These are phyloP conservation scores for Pseudophaeomoniella oleicola DNA, from an alignment of 2,329 filamentous ascomycete genomes.

Conservation along the genomic window DNA sequence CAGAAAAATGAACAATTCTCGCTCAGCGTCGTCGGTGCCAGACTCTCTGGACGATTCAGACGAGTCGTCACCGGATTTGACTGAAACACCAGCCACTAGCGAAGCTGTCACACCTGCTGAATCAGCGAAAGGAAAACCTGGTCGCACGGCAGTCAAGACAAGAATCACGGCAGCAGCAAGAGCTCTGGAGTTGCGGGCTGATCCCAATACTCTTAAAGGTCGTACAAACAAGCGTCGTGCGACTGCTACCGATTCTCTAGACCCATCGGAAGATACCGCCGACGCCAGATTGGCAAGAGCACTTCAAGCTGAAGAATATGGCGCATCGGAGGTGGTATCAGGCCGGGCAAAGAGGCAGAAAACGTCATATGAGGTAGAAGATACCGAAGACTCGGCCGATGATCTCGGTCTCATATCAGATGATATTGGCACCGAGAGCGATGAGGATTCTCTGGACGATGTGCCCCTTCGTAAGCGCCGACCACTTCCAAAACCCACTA, in stretches of 20 bases:
- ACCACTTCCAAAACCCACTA: neutral
- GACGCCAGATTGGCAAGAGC: constrained; percentile 40
- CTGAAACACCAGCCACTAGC: constrained; percentile 49
- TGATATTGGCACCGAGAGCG: constrained; percentile 1
- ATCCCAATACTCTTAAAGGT: constrained; percentile 35
- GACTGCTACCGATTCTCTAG: constrained; percentile 22
- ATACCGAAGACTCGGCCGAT: constrained; percentile 8
- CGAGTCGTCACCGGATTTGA: constrained; percentile 16
- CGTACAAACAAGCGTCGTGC: constrained; percentile 6
- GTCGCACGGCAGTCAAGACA: constrained; percentile 1
- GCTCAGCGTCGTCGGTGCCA: constrained; percentile 25
- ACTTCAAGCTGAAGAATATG: constrained; percentile 43
- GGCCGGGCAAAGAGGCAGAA: constrained; percentile 20
- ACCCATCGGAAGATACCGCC: constrained; percentile 18
- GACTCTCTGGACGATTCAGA: constrained; percentile 28
- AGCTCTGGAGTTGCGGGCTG: constrained; percentile 28
- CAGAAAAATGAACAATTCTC: constrained; percentile 13
- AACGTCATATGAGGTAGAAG: constrained; percentile 12
- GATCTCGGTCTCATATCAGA: constrained; percentile 3
- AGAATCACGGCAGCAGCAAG: constrained; percentile 29
- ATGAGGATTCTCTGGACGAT: constrained; percentile 8
- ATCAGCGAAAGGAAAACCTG: constrained; percentile 16
- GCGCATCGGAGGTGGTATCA: constrained; percentile 9
- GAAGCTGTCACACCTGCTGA: constrained; percentile 38
- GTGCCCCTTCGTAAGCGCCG: constrained; percentile 4